phyloP scores from a whole-genome alignment of 2,329 filamentous ascomycete species.

The Rutstroemia sp. region DNA sequence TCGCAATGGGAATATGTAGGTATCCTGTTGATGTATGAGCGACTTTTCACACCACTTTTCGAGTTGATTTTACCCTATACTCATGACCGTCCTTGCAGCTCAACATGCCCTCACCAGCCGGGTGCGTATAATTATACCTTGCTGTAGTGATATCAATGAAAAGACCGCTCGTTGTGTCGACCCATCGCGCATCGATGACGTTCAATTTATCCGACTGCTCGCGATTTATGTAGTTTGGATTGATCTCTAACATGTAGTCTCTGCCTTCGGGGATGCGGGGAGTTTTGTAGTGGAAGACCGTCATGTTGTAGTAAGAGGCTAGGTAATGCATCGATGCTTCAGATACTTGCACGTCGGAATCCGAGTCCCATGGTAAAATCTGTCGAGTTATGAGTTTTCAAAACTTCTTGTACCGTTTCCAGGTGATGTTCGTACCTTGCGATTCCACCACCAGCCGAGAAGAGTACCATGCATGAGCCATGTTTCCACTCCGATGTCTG shows the following conservation, averaged over 20 bases:
- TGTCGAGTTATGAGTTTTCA: constrained; percentile 1
- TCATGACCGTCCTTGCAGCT: constrained; percentile 45
- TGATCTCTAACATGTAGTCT: constrained; percentile 68
- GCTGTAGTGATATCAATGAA: constrained; percentile 83
- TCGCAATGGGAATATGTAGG: constrained; percentile 61
- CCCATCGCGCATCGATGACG: constrained; percentile 79
- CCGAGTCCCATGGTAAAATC: constrained; percentile 76
- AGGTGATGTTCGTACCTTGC: constrained; percentile 20
- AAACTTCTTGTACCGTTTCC: neutral
- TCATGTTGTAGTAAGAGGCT: constrained; percentile 40
- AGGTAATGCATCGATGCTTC: constrained; percentile 48
- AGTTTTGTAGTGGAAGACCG: constrained; percentile 28
- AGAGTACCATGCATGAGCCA: constrained; percentile 72
- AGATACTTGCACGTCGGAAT: constrained; percentile 55
- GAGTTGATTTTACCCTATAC: constrained; percentile 33
- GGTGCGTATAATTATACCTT: constrained; percentile 33
- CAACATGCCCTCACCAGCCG: constrained; percentile 37
- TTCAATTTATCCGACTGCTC: constrained; percentile 61
- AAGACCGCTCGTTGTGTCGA: constrained; percentile 67
- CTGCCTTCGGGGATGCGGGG: constrained; percentile 33
- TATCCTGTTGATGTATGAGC: constrained; percentile 34
- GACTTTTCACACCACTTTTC: neutral
- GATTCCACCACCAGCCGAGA: constrained; percentile 85
- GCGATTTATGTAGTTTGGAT: constrained; percentile 59
- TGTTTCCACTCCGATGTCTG: constrained; percentile 42